A percentile compares a stretch with the other conserved stretches of the same genome.
phyloP scores from a whole-genome alignment of 2,329 filamentous ascomycete species.

The Neurospora sp. region DNA sequence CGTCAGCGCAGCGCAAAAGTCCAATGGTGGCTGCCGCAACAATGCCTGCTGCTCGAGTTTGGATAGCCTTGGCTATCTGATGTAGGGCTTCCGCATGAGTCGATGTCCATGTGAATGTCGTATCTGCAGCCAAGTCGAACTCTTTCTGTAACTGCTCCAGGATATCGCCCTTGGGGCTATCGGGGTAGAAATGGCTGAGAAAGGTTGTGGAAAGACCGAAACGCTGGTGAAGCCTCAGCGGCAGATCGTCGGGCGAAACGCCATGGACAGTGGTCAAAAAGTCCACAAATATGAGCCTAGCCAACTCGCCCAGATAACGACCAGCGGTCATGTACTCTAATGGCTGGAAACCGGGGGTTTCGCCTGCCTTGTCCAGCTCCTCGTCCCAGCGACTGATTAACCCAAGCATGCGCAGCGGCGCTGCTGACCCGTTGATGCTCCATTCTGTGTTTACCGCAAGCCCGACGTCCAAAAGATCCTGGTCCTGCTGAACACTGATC shows the following conservation, averaged over 20 bases:
- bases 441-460: slow-evolving; percentile 78
- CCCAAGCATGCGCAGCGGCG: slow-evolving; percentile 50
- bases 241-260: slow-evolving; percentile 35
- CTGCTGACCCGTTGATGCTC: slow-evolving; percentile 68
- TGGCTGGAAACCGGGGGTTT: slow-evolving; percentile 67
- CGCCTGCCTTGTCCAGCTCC: slow-evolving; percentile 54
- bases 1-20: slow-evolving; percentile 57
- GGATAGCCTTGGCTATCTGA: slow-evolving; percentile 58
- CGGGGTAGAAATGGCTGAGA: slow-evolving; percentile 57
- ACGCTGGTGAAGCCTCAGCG: slow-evolving; percentile 41
- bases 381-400: slow-evolving; percentile 65
- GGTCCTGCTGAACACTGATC: slow-evolving; percentile 37
- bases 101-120: slow-evolving; percentile 50
- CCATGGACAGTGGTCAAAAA: slow-evolving; percentile 40
- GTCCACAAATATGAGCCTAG: slow-evolving; percentile 59
- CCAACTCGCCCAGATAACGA: slow-evolving; percentile 67
- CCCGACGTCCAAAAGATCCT: slow-evolving; percentile 41
- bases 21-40: slow-evolving; percentile 64
- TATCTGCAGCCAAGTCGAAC: slow-evolving; percentile 34
- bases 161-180: slow-evolving; percentile 28
- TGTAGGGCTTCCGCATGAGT: slow-evolving; percentile 50
- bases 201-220: slow-evolving; percentile 64
- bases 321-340: slow-evolving; percentile 80
- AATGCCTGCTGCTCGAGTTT: slow-evolving; percentile 62
- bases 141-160: slow-evolving; percentile 38